phyloP scores from a whole-genome alignment of 2,329 filamentous ascomycete genomes.

The Pseudocercospora eumusae region DNA sequence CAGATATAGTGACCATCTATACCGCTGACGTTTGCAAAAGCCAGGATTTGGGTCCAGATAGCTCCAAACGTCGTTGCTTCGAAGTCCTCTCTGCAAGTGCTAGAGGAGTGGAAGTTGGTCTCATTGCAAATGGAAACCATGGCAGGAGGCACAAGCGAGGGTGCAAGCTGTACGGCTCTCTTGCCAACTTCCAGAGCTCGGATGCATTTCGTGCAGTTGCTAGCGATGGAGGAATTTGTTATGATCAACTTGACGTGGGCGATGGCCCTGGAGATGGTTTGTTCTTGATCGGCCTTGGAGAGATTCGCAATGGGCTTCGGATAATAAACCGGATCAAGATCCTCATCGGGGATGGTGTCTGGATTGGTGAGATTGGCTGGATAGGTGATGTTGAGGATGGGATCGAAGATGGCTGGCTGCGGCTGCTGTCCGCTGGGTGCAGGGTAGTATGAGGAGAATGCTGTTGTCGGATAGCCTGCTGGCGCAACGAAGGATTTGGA shows the following conservation, averaged over 20 bases:
- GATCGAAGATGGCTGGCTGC: constrained; percentile 56
- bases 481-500: constrained; percentile 45
- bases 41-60: constrained; percentile 60
- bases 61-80: constrained; percentile 53
- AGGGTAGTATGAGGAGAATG: constrained; percentile 54
- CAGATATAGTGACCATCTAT: constrained; percentile 61
- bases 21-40: constrained; percentile 55
- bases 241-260: constrained; percentile 51
- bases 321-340: constrained; percentile 54
- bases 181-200: constrained; percentile 55
- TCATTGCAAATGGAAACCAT: constrained; percentile 55
- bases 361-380: constrained; percentile 59
- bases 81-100: constrained; percentile 53
- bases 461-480: constrained; percentile 53
- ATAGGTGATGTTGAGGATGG: constrained; percentile 56
- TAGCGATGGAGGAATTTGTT: constrained; percentile 33
- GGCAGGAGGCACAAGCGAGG: constrained; percentile 52
- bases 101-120: constrained; percentile 50
- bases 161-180: constrained; percentile 53
- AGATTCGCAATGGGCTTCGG: constrained; percentile 53
- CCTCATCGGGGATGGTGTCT: constrained; percentile 51
- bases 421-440: constrained; percentile 53
- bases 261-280: constrained; percentile 47
- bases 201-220: constrained; percentile 58
- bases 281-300: constrained; percentile 43